These are phyloP conservation scores for Suillus clintonianus DNA, from an alignment of 768 basidiomycete genomes.

Conservation along the genomic window DNA sequence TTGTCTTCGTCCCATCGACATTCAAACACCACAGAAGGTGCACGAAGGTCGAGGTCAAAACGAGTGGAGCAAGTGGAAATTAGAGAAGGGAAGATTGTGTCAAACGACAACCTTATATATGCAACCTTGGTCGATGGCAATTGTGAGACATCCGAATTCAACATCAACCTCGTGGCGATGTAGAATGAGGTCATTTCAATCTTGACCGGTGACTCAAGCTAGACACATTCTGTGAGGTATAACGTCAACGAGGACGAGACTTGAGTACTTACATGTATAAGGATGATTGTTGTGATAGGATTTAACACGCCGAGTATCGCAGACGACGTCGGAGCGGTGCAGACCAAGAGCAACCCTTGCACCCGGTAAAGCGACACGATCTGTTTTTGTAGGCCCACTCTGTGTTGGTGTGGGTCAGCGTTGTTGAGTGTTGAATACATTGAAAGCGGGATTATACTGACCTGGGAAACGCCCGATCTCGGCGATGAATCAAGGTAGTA, in stretches of 20 bases:
- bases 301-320: too few species aligned
- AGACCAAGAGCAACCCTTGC: too few species aligned
- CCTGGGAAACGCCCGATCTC: constrained; percentile 28
- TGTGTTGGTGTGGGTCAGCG: constrained; percentile 18
- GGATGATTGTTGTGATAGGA: neutral
- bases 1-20: neutral
- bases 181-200: neutral
- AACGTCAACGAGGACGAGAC: neutral
- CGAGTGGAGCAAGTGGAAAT: neutral
- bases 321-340: too few species aligned
- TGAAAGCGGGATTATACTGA: constrained; percentile 7
- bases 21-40: neutral
- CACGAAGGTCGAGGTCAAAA: neutral
- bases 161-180: neutral
- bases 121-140: neutral
- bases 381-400: constrained; percentile 56
- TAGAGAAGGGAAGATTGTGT: neutral
- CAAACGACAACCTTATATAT: neutral
- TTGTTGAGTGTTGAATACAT: neutral
- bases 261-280: neutral
- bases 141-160: neutral
- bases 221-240: neutral
- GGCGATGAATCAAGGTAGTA: constrained; percentile 6
- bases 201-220: neutral
- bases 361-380: too few species aligned